Conservation (phyloP, 192 early-diverging fungal genomes). For the Coemansia sp. region DNA sequence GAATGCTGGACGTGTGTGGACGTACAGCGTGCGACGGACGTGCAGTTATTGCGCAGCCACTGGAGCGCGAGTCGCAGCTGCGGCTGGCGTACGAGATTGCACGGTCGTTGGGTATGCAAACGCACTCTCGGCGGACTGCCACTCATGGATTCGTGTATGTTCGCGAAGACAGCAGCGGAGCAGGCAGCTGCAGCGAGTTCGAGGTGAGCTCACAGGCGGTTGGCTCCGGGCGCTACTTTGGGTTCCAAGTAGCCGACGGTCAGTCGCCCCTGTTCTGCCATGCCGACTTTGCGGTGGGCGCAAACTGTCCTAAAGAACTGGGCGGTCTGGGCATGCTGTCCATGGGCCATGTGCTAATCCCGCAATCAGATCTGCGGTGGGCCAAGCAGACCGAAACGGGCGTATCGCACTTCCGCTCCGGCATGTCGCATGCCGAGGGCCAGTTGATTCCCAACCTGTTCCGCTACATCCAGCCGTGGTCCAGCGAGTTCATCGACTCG, state of each 20-base stretch:
- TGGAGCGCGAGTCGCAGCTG: conserved; percentile 28
- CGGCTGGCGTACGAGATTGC: conserved; percentile 47
- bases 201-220: conserved; percentile 27
- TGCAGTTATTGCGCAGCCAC: conserved; percentile 24
- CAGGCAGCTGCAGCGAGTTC: conserved; percentile 13
- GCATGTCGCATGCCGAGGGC: conserved; percentile 97
- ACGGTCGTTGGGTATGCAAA: conserved; percentile 44
- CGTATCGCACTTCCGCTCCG: conserved; percentile 96
- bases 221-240: conserved; percentile 29
- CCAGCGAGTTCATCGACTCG: conserved; percentile 98
- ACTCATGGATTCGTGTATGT: conserved; percentile 34
- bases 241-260: conserved; percentile 44
- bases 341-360: conserved; percentile 98
- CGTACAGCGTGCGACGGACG: conserved; percentile 17
- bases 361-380: conserved; percentile 95
- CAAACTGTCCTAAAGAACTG: conserved; percentile 85
- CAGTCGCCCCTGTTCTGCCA: conserved; percentile 55
- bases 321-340: conserved; percentile 98
- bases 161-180: conserved; percentile 10
- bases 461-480: conserved; percentile 98
- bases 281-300: conserved; percentile 53
- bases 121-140: conserved; percentile 22
- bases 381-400: conserved; percentile 94
- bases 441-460: conserved; percentile 96
- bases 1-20: conserved; percentile 43